Evolutionary conservation across 192 early-diverging fungal genomes (phyloP), one percentile per base, ranked within the genome.

Genomic region (Entomortierella chlamydospora): DNA sequence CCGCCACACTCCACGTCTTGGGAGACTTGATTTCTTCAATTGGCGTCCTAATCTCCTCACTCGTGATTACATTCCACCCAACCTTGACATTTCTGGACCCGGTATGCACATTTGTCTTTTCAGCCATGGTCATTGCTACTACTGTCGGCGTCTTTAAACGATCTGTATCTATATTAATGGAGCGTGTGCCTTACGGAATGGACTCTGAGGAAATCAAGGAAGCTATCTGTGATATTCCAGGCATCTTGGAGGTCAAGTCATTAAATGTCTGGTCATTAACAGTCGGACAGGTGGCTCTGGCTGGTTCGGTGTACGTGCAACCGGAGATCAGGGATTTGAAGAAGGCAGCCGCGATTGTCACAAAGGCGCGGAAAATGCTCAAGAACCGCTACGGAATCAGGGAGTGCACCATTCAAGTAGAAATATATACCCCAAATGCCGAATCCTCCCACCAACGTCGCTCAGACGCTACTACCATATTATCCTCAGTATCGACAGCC

Each of bases 51-150:
- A 91, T 94, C 47, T 93, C 94, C 0, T 87, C 93, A 0, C 83
- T 91, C 8, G 72, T 94, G 39, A 85, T 96, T 26, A 76, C 83
- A 20, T 77, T 90, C 67, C 82, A 87, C 45, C 91, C 91, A 13
- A 58, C 71, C 17, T 62, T 80, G 43, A 88, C 87, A 20, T 85
- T 88, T 65, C 87, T 95, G 39, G 93, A 96, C 67, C 94, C 94
- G 0, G 57, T 94, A 15, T 94, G 93, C 82, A 95, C 93, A 6
- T 94, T 95, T 67, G 42, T 94, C 25, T 96, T 95, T 72, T 93
- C 93, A 0, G 72, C 91, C 34, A 73, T 95, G 51, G 94, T 95
- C 28, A 81, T 95, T 26, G 81, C 70, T 15, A 94, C 93, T 9
- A 95, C 94, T 0, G 78, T 90, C 13, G 77, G 84, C 10, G 64